These are phyloP conservation scores for Capsicum rhomboideum DNA, from an alignment of 257 asterid genomes.

Conservation along the genomic window DNA sequence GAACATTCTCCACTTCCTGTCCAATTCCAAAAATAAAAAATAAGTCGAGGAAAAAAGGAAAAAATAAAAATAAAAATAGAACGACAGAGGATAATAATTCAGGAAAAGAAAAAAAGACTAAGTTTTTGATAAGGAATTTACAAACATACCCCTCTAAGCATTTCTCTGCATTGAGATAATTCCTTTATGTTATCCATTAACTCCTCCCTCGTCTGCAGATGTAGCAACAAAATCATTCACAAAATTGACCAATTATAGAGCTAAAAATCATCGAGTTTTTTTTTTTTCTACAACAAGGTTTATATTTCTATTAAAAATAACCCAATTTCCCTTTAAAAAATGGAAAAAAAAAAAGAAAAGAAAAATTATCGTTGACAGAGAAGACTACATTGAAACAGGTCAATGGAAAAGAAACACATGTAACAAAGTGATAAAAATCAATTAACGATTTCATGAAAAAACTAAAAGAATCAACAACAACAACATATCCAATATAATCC, in stretches of 20 bases:
- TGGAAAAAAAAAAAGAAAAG: too few relatives aligned
- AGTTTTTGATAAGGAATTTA: background rate
- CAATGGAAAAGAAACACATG: background rate
- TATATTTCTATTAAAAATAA: too few relatives aligned
- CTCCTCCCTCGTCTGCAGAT: constrained; percentile 35
- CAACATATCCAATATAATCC: too few relatives aligned
- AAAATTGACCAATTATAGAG: background rate
- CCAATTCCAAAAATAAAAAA: background rate
- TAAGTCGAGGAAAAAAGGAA: background rate
- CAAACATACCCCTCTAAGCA: constrained; percentile 34
- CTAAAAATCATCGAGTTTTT: too few relatives aligned
- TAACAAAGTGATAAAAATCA: background rate
- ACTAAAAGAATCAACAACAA: too few relatives aligned
- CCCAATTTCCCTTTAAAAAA: too few relatives aligned
- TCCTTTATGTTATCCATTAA: constrained; percentile 19
- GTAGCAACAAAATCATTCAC: background rate
- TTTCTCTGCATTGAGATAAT: constrained; percentile 29
- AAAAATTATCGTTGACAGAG: background rate
- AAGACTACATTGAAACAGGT: background rate
- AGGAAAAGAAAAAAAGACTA: constrained; percentile 1
- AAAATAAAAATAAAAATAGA: background rate
- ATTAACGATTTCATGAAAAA: background rate
- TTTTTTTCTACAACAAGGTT: too few relatives aligned
- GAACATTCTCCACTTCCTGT: constrained; percentile 25
- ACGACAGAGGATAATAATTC: background rate